phyloP scores from a whole-genome alignment of 2,329 filamentous ascomycete genomes.

The Neonectria punicea region DNA sequence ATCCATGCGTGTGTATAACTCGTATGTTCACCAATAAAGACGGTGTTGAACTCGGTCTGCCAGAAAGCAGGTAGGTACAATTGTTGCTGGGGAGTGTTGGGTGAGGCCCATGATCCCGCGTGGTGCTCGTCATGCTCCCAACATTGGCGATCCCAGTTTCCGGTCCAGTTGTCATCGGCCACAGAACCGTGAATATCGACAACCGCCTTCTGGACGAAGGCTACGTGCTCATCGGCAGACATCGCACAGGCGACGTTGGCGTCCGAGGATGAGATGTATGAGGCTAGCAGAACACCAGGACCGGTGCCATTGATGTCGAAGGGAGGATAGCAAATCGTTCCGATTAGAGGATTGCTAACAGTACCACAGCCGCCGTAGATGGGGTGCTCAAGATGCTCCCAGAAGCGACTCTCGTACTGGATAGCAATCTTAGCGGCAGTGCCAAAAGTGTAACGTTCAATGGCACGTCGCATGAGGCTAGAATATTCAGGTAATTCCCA shows the following conservation, averaged over 20 bases:
- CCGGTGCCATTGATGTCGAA: conserved; percentile 34
- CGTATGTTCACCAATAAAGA: conserved; percentile 48
- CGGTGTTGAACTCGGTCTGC: conserved; percentile 62
- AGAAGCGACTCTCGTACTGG: conserved; percentile 63
- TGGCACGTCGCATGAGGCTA: conserved; percentile 40
- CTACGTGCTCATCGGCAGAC: conserved; percentile 36
- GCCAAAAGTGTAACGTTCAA: conserved; percentile 40
- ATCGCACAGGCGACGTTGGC: conserved; percentile 31
- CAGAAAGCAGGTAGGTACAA: conserved; percentile 70
- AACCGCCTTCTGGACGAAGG: conserved; percentile 30
- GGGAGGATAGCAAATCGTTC: conserved; percentile 34
- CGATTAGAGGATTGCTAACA: conserved; percentile 23
- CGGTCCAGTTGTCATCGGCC: conserved; percentile 66
- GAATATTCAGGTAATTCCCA: conserved; percentile 51
- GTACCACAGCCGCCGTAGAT: conserved; percentile 55
- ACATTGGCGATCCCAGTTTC: conserved; percentile 66
- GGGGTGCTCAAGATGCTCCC: conserved; percentile 42
- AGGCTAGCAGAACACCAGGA: conserved; percentile 30
- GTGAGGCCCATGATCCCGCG: conserved; percentile 65
- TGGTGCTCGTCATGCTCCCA: conserved; percentile 68
- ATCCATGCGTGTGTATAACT: conserved; percentile 69
- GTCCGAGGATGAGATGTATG: conserved; percentile 35
- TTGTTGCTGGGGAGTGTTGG: conserved; percentile 65
- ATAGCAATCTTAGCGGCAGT: conserved; percentile 57
- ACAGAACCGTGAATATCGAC: conserved; percentile 45